Conservation (phyloP, 1,139 yeast species). For the Candida sanyaensis region DNA sequence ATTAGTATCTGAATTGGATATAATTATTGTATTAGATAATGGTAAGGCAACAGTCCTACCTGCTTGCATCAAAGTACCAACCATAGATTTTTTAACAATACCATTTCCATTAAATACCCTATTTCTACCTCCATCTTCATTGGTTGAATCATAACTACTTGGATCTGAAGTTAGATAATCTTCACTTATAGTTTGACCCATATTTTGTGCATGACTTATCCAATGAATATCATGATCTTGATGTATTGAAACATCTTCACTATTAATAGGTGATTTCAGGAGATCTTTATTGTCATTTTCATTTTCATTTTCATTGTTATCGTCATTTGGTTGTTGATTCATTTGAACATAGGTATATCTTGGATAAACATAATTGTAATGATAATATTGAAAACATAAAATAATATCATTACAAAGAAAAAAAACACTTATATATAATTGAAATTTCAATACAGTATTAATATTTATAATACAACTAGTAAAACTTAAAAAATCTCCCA, state of each 20-base stretch:
- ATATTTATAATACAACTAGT: constrained; percentile 74
- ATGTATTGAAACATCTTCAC: constrained; percentile 11
- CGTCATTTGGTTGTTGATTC: not conserved
- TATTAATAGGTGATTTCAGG: not conserved
- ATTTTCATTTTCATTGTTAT: not conserved
- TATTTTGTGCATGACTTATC: constrained; percentile 13
- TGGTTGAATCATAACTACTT: constrained; percentile 29
- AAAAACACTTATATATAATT: constrained; percentile 70
- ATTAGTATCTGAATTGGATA: not conserved
- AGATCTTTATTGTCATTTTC: not conserved
- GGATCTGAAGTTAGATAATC: constrained; percentile 17
- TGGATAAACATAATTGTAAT: constrained; percentile 54
- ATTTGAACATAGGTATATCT: constrained; percentile 7
- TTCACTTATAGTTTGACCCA: constrained; percentile 6
- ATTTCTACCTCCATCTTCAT: constrained; percentile 12
- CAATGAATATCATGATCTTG: constrained; percentile 17
- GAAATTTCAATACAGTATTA: constrained; percentile 71
- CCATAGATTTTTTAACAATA: constrained; percentile 16
- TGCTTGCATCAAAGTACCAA: constrained; percentile 25
- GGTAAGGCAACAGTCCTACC: constrained; percentile 26
- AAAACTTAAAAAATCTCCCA: constrained; percentile 82
- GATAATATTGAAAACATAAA: constrained; percentile 74
- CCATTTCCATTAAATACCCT: constrained; percentile 1
- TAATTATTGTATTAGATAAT: constrained; percentile 9
- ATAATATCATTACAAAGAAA: constrained; percentile 73